Evolutionary conservation across 192 early-diverging fungal genomes (phyloP).

Genomic region (Backusella parvicylindrica): DNA sequence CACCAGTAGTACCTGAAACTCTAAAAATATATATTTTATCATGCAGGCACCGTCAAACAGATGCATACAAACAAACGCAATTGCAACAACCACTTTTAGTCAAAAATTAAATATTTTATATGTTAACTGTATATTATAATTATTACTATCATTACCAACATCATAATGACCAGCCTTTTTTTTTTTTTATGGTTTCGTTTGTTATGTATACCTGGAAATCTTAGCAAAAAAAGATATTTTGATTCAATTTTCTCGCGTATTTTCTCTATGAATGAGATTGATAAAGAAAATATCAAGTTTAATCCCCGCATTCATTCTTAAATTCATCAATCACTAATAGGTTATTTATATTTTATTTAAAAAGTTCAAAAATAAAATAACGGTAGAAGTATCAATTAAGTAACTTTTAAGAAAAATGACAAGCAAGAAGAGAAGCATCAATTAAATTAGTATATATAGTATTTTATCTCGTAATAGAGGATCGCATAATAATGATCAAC

Average conservation of each 20-base stretch:
- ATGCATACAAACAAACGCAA: neutral
- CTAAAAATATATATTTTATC: neutral
- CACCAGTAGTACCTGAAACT: neutral
- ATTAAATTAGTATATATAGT: no score
- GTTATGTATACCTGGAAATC: neutral
- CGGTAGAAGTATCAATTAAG: no score
- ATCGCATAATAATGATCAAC: neutral
- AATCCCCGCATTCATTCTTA: no score
- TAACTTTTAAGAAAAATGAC: no score
- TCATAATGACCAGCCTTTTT: no score
- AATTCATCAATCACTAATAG: no score
- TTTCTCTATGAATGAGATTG: neutral
- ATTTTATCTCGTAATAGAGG: no score
- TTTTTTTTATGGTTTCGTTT: neutral
- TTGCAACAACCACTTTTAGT: neutral
- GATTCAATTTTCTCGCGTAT: neutral
- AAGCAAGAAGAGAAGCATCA: no score
- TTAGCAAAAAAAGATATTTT: neutral
- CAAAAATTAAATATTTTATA: neutral
- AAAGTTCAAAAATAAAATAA: no score
- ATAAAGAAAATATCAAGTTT: neutral
- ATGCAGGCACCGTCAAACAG: slow-evolving; percentile 2
- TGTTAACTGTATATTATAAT: neutral
- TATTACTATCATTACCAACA: neutral
- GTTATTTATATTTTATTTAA: no score